phyloP scores from a whole-genome alignment of 306 rosid species.

The Cicer yamashitae region DNA sequence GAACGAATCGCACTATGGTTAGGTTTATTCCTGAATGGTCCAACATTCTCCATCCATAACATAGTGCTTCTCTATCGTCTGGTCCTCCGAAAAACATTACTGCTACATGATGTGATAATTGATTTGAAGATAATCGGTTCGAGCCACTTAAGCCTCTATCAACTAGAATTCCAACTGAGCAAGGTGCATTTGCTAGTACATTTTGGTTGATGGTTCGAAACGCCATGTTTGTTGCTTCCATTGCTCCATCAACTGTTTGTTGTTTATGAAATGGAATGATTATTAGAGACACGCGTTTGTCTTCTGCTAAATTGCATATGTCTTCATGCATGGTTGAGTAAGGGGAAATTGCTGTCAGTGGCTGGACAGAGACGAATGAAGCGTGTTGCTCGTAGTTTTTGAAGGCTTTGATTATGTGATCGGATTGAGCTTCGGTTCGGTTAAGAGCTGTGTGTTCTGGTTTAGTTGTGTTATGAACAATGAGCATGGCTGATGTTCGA shows the following conservation, averaged over 20 bases:
- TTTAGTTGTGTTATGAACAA: constrained; percentile 75
- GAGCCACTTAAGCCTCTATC: constrained; percentile 80
- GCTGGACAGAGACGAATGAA: constrained; percentile 61
- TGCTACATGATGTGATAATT: constrained; percentile 60
- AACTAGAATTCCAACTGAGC: constrained; percentile 85
- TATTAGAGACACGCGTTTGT: constrained; percentile 72
- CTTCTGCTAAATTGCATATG: constrained; percentile 79
- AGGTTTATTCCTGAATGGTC: constrained; percentile 69
- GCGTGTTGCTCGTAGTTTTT: constrained; percentile 78
- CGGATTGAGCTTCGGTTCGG: constrained; percentile 84
- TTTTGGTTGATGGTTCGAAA: constrained; percentile 73
- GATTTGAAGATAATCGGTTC: constrained; percentile 56
- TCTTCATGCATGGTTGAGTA: constrained; percentile 95
- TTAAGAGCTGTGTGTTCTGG: constrained; percentile 62
- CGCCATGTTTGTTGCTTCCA: constrained; percentile 84
- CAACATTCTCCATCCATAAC: constrained; percentile 84
- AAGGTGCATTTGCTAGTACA: constrained; percentile 72
- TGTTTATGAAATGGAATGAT: constrained; percentile 92
- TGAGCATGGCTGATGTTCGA: constrained; percentile 95
- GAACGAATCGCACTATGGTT: constrained; percentile 62
- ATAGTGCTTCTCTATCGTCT: constrained; percentile 87
- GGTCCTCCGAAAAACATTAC: constrained; percentile 87
- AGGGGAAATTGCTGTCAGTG: constrained; percentile 87
- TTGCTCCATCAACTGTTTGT: constrained; percentile 93
- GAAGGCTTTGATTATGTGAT: constrained; percentile 84